Evolutionary conservation across 2,329 filamentous ascomycete genomes (phyloP).

Genomic region (Phyllosticta ampelicida): DNA sequence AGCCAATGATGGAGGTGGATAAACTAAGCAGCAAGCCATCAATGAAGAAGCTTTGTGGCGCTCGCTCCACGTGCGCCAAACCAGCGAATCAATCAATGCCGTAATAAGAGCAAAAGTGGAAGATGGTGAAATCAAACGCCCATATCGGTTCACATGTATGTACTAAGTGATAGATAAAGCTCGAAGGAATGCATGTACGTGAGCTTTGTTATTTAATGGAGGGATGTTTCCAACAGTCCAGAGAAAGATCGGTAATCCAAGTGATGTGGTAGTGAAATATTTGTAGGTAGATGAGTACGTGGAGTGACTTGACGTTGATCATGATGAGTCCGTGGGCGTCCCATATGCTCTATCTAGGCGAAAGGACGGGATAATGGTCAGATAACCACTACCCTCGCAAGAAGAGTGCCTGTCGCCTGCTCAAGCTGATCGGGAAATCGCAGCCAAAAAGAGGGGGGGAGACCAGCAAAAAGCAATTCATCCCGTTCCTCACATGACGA

Average conservation of each 20-base stretch:
- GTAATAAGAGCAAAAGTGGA: not conserved
- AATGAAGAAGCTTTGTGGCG: not conserved
- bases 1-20: too few relatives aligned
- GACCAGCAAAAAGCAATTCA: not conserved
- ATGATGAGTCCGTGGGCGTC: too few relatives aligned
- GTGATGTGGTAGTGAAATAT: too few relatives aligned
- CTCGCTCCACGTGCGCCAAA: not conserved
- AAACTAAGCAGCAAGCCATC: too few relatives aligned
- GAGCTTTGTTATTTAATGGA: not conserved
- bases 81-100: not conserved
- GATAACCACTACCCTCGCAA: not conserved
- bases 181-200: not conserved
- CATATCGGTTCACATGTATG: not conserved
- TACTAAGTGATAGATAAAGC: not conserved
- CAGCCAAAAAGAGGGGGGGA: not conserved
- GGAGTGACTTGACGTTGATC: too few relatives aligned
- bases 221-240: too few relatives aligned
- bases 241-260: too few relatives aligned
- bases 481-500: not conserved
- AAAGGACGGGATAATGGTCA: not conserved
- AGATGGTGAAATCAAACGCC: not conserved
- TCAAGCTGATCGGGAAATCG: not conserved
- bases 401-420: not conserved
- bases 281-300: too few relatives aligned
- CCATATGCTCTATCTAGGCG: too few relatives aligned